phyloP scores from a whole-genome alignment of 192 early-diverging fungal genomes.

The Backusella tuberculispora region DNA sequence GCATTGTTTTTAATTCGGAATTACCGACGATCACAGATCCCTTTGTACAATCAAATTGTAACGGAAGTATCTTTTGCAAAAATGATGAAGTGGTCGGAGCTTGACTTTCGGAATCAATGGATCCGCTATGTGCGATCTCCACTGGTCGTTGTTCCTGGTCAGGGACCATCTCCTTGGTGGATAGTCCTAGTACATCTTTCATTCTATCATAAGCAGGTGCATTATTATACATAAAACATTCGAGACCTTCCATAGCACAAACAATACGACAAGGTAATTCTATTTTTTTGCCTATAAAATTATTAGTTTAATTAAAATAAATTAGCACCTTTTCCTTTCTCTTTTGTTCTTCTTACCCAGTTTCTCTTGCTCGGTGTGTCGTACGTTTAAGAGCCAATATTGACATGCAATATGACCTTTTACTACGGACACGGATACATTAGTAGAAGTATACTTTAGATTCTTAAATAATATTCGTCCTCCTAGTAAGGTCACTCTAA shows the following conservation, averaged over 20 bases:
- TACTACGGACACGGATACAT: constrained; percentile 68
- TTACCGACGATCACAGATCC: constrained; percentile 77
- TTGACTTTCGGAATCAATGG: constrained; percentile 46
- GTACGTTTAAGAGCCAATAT: constrained; percentile 72
- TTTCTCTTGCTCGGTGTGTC: constrained; percentile 34
- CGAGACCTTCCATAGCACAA: constrained; percentile 70
- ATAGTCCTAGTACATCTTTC: constrained; percentile 44
- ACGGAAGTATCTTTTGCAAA: constrained; percentile 64
- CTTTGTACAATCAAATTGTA: constrained; percentile 63
- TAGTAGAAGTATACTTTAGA: constrained; percentile 70
- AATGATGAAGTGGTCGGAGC: constrained; percentile 40
- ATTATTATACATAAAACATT: constrained; percentile 84
- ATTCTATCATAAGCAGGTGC: constrained; percentile 69
- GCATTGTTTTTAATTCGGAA: constrained; percentile 61
- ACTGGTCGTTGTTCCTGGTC: background rate
- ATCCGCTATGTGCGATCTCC: background rate
- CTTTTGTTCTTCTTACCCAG: constrained; percentile 24
- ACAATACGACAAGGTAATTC: constrained; percentile 60
- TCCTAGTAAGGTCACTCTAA: constrained; percentile 69
- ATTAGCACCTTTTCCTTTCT: background rate
- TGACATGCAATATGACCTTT: constrained; percentile 75
- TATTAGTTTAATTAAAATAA: background rate
- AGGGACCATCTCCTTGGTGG: constrained; percentile 18
- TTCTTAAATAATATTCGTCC: constrained; percentile 81
- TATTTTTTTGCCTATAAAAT: constrained; percentile 14